Evolutionary conservation across 108 stramenopile species (phyloP).

Genomic region (Cyclotella choctawhatcheeana): DNA sequence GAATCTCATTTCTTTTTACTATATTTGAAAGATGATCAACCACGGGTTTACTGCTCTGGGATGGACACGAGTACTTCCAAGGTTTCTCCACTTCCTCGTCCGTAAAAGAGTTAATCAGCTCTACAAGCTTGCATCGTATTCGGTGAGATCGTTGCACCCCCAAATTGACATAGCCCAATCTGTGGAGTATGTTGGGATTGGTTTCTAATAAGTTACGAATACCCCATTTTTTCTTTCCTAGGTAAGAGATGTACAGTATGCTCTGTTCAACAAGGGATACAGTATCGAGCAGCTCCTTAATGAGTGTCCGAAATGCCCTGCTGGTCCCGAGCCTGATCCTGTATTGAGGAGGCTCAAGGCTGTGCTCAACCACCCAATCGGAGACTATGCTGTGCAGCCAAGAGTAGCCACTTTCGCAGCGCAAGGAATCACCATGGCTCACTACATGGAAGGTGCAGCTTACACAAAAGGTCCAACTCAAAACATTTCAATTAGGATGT

Average conservation of each 20-base stretch:
- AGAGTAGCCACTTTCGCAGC: conserved; percentile 59
- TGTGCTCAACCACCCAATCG: conserved; percentile 62
- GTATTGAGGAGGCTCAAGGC: conserved; percentile 58
- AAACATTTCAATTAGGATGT: conserved; percentile 56
- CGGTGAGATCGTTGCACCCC: too few species aligned
- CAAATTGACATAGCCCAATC: too few species aligned
- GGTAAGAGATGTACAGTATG: conserved; percentile 69
- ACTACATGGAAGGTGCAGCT: conserved; percentile 58
- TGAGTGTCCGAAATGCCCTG: conserved; percentile 46
- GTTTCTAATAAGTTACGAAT: too few species aligned
- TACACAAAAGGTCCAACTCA: conserved; percentile 61
- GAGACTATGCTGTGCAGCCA: conserved; percentile 55
- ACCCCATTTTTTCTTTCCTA: too few species aligned
- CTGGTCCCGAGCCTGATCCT: conserved; percentile 58
- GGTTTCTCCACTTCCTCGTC: conserved; percentile 58
- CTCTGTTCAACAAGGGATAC: conserved; percentile 54
- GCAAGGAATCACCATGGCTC: conserved; percentile 65
- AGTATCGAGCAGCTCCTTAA: conserved; percentile 40
- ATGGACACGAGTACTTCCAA: conserved; percentile 46
- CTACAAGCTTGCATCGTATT: conserved; percentile 51
- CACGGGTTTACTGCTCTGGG: conserved; percentile 58
- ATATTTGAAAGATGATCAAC: conserved; percentile 56
- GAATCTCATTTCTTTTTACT: too few species aligned
- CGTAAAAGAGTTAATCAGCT: conserved; percentile 44
- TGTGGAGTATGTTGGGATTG: too few species aligned